Conservation (phyloP, 768 basidiomycete genomes). For the Sporobolomyces roseus region DNA sequence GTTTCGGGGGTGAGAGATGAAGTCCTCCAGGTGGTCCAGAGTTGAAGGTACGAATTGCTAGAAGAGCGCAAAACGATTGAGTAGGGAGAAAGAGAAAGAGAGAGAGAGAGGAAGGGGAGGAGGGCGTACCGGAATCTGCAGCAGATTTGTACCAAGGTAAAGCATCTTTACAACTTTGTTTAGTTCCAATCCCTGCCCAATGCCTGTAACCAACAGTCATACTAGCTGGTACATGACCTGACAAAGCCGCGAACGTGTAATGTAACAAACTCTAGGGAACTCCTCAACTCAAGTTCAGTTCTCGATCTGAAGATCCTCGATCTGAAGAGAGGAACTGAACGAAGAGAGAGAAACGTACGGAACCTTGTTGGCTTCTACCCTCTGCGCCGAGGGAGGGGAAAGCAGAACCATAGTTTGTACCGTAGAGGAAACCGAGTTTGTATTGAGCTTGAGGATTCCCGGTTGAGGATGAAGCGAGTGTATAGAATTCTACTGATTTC, state of each 20-base stretch:
- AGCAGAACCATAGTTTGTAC: conserved; percentile 66
- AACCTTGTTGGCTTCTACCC: conserved; percentile 50
- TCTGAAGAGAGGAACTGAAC: background rate
- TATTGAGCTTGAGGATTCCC: conserved; percentile 86
- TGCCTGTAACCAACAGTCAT: conserved; percentile 91
- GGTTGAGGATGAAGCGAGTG: conserved; percentile 61
- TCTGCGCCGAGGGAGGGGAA: too few species aligned
- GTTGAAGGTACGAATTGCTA: conserved; percentile 72
- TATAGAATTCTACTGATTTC: conserved; percentile 63
- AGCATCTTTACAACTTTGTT: conserved; percentile 78
- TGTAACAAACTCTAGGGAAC: conserved; percentile 70
- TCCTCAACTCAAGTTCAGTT: too few species aligned
- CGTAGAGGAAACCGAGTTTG: conserved; percentile 78
- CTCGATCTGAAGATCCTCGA: too few species aligned
- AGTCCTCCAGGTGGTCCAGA: conserved; percentile 87
- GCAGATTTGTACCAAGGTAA: conserved; percentile 85
- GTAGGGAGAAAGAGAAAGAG: conserved; percentile 2
- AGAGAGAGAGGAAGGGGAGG: background rate
- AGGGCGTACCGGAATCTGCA: conserved; percentile 67
- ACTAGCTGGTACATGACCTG: conserved; percentile 78
- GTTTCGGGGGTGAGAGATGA: conserved; percentile 74
- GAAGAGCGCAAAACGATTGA: conserved; percentile 6
- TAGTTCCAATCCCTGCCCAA: conserved; percentile 90
- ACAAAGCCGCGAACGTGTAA: conserved; percentile 88
- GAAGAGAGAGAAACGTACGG: conserved; percentile 46